Conservation (phyloP, 1,139 yeast species). For the Wickerhamomyces sp. region DNA sequence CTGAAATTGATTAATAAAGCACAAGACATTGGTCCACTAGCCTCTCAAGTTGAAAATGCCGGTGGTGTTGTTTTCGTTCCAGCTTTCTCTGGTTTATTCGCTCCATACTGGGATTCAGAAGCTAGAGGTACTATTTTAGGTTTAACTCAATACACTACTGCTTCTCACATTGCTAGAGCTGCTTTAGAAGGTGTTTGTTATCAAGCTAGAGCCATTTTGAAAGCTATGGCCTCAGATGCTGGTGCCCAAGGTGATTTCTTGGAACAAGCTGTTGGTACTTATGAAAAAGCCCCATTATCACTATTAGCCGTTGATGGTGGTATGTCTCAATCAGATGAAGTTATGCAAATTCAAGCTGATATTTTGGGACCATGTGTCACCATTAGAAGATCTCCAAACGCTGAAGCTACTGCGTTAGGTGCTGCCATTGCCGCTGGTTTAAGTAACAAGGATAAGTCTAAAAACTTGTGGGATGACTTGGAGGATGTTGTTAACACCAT, state of each 20-base stretch:
- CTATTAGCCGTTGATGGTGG: constrained; percentile 88
- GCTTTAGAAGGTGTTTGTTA: constrained; percentile 94
- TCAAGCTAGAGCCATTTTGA: constrained; percentile 86
- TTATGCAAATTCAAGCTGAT: constrained; percentile 92
- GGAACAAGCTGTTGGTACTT: constrained; percentile 32
- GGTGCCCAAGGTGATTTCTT: constrained; percentile 42
- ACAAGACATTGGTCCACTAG: constrained; percentile 86
- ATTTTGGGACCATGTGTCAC: constrained; percentile 82
- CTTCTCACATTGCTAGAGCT: constrained; percentile 88
- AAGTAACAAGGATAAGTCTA: constrained; percentile 46
- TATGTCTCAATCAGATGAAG: constrained; percentile 87
- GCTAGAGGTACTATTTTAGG: constrained; percentile 94
- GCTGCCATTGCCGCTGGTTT: constrained; percentile 96
- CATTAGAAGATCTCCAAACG: constrained; percentile 73
- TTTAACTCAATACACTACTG: constrained; percentile 81
- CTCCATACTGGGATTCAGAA: constrained; percentile 94
- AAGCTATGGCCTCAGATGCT: constrained; percentile 86
- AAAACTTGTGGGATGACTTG: constrained; percentile 69
- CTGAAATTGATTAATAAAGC: constrained; percentile 76
- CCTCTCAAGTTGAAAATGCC: constrained; percentile 71
- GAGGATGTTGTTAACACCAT: constrained; percentile 48
- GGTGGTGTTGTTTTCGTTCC: constrained; percentile 96
- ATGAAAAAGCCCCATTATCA: constrained; percentile 43
- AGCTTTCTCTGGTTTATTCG: constrained; percentile 89
- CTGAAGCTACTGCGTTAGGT: constrained; percentile 94